Percentiles rank a stretch among this genome's conserved stretches.
phyloP scores from a whole-genome alignment of 208 protist species.

The Crithidia sp. region DNA sequence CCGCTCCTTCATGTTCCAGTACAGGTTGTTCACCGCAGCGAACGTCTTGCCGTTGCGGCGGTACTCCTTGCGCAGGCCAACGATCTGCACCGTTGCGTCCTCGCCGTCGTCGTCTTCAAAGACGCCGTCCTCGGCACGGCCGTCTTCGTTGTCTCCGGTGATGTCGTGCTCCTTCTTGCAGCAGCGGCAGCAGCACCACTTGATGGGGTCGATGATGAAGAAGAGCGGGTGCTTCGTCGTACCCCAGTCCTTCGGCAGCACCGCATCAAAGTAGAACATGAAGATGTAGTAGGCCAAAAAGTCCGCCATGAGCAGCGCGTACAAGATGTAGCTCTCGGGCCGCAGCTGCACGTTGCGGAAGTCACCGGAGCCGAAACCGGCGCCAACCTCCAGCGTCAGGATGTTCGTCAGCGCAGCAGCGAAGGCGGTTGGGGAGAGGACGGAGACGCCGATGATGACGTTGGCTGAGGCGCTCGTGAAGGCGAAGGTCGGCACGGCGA shows the following conservation, averaged over 20 bases:
- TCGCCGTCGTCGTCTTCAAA: conserved; percentile 26
- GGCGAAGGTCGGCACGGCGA: conserved; percentile 70
- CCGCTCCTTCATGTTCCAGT: conserved; percentile 47
- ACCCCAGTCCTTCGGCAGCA: conserved; percentile 74
- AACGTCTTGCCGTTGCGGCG: conserved; percentile 52
- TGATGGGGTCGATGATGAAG: conserved; percentile 58
- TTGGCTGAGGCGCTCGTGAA: conserved; percentile 36
- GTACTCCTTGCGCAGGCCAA: conserved; percentile 46
- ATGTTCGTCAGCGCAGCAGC: conserved; percentile 40
- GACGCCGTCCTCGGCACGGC: conserved; percentile 32
- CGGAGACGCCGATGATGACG: conserved; percentile 34
- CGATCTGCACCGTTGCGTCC: conserved; percentile 29
- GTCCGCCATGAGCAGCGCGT: conserved; percentile 39
- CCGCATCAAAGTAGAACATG: conserved; percentile 73
- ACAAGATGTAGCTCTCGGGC: conserved; percentile 34
- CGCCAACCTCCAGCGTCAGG: conserved; percentile 36
- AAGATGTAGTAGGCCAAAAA: conserved; percentile 66
- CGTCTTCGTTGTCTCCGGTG: conserved; percentile 35
- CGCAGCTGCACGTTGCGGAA: conserved; percentile 25
- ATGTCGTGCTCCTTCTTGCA: conserved; percentile 1
- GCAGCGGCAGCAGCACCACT: conserved; percentile 29
- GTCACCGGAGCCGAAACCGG: conserved; percentile 31
- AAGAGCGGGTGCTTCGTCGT: conserved; percentile 66
- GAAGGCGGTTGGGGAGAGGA: conserved; percentile 69
- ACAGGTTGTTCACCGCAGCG: conserved; percentile 77